Base-by-base conservation (phyloP, 306 rosid genomes). In the Mimosa bimucronata region DNA sequence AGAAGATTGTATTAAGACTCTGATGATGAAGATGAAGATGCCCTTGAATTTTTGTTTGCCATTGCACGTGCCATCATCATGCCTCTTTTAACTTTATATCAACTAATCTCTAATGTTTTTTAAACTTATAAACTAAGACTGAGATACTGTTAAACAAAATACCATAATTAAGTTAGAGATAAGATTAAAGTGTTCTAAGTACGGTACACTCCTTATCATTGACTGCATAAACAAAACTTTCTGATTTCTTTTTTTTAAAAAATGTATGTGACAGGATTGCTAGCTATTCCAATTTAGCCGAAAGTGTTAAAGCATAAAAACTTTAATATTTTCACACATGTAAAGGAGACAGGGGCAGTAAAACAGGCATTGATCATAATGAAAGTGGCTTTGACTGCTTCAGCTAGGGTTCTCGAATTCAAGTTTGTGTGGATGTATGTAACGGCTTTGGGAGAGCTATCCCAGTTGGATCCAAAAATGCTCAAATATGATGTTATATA, bases 321-420 rank as follows among this genome's bases (percentile, higher is more conserved):
- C 37, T 38, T 50, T 68, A 34, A 66, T 66, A 18, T 18, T 37
- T 37, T 38, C 29, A 68, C 19, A 41, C 46, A 25, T 61, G 66
- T 45, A 76, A 67, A 38, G 61, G 55, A 71, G 75, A 67, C 83
- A 78, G 66, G 77, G 74, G 66, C 8, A 15, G 15, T 13, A 45
- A 1, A 45, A 0, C 50, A 13, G 0, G 6, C 4, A 13, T 13
- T 45, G 18, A 45, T 13, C 1, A 0, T 13, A 45, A 0, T 45
- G 4, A 1, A 45, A 45, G 18, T 3, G 18, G 6, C 15, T 45
- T 45, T 45, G 15, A 34, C 5, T 34, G 2, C 38, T 2, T 34
- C 3, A 34, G 5, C 38, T 2, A 3, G 38, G 5, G 38, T n/a
- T n/a, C n/a, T n/a, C n/a, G n/a, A n/a, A n/a, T n/a, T n/a, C n/a